Evolutionary conservation across 2,329 filamentous ascomycete species (phyloP), one percentile per base, ranked within the genome.

Genomic region (Colletotrichum sp.): DNA sequence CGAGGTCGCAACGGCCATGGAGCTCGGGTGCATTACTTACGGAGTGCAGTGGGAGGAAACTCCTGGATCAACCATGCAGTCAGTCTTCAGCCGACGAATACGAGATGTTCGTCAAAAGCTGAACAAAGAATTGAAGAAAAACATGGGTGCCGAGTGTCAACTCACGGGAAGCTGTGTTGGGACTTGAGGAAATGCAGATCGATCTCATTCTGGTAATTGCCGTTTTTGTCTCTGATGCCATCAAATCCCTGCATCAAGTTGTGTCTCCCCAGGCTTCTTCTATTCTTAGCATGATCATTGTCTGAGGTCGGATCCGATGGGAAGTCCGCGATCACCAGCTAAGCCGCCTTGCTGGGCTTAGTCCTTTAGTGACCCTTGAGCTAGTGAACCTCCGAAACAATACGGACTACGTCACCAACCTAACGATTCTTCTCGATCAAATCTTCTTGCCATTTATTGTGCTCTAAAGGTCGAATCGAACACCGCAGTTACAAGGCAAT

Each of bases 381-480:
- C 90, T 52, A 91, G 92, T 91, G 55, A 52, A 21, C 6, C 43
- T 52, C 43, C 91, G 89, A 73, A 89, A 91, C 78, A 90, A 86
- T 28, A 85, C 87, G 4, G 90, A 92, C 83, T 92, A 84, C 79
- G 82, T 90, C 69, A 90, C 83, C 26, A 78, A 84, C 48, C n/a
- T 26, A 0, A 12, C 32, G 18, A 18, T 32, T 43, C 16, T 56
- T 24, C 28, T 55, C 24, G 7, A 14, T 24, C 13, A 56, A 14
- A 24, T 24, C 52, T 3, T 26, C 14, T 52, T 3, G 43, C 10
- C n/a, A 7, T 52, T 2, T 21, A 3, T 1, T 48, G n/a, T 48
- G 10, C 10, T 43, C 4, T 21, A 5, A 1, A 48, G 43, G 10
- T 48, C 10, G 6, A 52, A 2, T 3, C 6, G 10, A 13, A 13